Evolutionary conservation across 2,329 filamentous ascomycete genomes (phyloP), one percentile per base, ranked within the genome.

Genomic region (Ceratocystis papillata): DNA sequence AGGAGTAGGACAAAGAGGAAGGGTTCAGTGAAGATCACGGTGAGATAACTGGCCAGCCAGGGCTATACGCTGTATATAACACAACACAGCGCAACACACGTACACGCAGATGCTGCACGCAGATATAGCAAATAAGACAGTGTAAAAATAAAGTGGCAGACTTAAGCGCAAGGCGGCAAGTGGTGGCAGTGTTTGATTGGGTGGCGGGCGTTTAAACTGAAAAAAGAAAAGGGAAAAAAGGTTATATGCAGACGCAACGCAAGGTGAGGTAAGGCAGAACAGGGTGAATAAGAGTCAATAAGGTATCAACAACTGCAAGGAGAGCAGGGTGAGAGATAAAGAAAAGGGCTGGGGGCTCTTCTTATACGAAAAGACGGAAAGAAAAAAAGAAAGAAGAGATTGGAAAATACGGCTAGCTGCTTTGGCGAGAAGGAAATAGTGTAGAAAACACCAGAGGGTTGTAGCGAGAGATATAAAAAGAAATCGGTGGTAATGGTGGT

Each of bases 81-180:
- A 41, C 37, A 41, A 12, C 37, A 41, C 37, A 41, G 37, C 37
- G 10, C 37, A 41, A 41, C 37, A 41, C 37, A 12, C 8, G 37
- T 41, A 41, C 37, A 41, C 37, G 37, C 37, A 41, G 10, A 41
- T 41, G 37, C 37, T 41, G 10, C 48, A 22, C 25, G 7, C 6
- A 15, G 15, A 15, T 25, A 17, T 10, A 22, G n/a, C 7, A 50
- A 50, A 25, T n/a, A 48, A 59, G 25, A 30, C 25, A 5, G 22
- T 12, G 53, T n/a, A 59, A 20, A 59, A 59, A 37, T 33, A 37
- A 20, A 59, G 53, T 59, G 53, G 53, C 53, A 59, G 53, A 17
- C 53, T 30, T 17, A 59, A n/a, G 53, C 25, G 28, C 37, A 33
- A 59, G 28, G 28, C 53, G 25, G 53, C 53, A 59, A 59, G 10